Percentiles rank a stretch among this genome's conserved stretches.
Conservation (phyloP, 305 asterid species). For the Rubia peregrina region DNA sequence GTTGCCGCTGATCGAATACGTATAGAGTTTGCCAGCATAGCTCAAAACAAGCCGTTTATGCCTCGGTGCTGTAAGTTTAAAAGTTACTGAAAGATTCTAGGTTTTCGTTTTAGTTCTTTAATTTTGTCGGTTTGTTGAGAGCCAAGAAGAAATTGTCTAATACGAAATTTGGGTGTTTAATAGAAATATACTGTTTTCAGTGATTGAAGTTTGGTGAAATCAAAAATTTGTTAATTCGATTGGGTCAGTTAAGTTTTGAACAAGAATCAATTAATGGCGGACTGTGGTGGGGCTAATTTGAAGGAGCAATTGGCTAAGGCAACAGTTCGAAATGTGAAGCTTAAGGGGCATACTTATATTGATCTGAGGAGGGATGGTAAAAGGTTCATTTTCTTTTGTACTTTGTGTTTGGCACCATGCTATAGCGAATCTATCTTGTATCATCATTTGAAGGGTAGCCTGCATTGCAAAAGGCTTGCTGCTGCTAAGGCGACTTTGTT, state of each 20-base stretch:
- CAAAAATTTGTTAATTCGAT: slow-evolving; percentile 15
- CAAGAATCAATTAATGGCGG: slow-evolving; percentile 33
- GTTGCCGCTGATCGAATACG: slow-evolving; percentile 61
- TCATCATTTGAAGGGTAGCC: slow-evolving; percentile 69
- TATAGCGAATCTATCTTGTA: slow-evolving; percentile 61
- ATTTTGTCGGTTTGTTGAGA: not conserved
- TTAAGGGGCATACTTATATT: slow-evolving; percentile 75
- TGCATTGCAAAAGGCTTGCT: slow-evolving; percentile 57
- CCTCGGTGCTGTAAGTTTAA: slow-evolving; percentile 71
- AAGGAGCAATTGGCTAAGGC: slow-evolving; percentile 67
- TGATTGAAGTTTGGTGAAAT: slow-evolving; percentile 10
- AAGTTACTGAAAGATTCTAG: slow-evolving; percentile 40
- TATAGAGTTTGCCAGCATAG: slow-evolving; percentile 32
- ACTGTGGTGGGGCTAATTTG: slow-evolving; percentile 38
- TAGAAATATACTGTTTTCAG: slow-evolving; percentile 17
- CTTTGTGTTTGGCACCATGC: slow-evolving; percentile 76
- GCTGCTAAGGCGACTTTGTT: slow-evolving; percentile 65
- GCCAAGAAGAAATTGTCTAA: not conserved
- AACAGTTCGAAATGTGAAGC: slow-evolving; percentile 58
- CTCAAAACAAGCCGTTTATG: slow-evolving; percentile 41
- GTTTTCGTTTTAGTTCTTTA: slow-evolving; percentile 20
- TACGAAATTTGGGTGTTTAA: slow-evolving; percentile 5
- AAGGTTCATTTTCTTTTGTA: slow-evolving; percentile 73
- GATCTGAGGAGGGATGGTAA: slow-evolving; percentile 92
- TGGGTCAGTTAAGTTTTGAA: not conserved